Percentiles rank a stretch among this genome's conserved stretches.
Conservation (phyloP, 2,329 filamentous ascomycete genomes). For the Fusarium keratoplasticum region DNA sequence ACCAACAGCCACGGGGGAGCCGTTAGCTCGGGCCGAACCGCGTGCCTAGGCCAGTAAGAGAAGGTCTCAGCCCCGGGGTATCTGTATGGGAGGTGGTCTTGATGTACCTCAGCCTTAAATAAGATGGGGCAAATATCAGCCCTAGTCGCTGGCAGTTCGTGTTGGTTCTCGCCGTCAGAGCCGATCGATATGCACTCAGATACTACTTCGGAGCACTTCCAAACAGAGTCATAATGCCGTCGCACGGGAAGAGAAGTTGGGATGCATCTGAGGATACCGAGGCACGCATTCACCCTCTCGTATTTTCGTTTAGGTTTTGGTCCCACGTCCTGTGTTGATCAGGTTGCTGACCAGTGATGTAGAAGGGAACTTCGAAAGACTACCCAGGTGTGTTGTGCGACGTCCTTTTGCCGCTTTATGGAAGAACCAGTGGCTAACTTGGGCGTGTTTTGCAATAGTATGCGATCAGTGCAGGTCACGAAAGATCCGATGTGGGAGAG, state of each 20-base stretch:
- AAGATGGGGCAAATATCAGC: constrained; percentile 4
- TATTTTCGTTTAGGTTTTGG: not conserved
- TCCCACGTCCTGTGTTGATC: not conserved
- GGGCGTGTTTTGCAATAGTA: not conserved
- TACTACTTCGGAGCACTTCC: not conserved
- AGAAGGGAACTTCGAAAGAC: constrained; percentile 12
- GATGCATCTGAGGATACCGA: constrained; percentile 16
- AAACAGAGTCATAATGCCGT: constrained; percentile 10
- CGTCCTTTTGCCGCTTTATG: not conserved
- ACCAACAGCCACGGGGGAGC: not conserved
- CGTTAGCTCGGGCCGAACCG: constrained; percentile 10
- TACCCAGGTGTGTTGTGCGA: constrained; percentile 4
- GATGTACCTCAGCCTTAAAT: constrained; percentile 13
- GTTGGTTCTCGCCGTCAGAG: not conserved
- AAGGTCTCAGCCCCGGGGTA: not conserved
- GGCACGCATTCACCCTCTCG: not conserved
- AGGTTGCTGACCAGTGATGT: not conserved
- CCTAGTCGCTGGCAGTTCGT: not conserved
- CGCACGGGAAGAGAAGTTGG: constrained; percentile 22
- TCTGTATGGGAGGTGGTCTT: not conserved
- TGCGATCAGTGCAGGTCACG: constrained; percentile 20
- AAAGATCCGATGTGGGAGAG: constrained; percentile 19
- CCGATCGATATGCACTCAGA: not conserved
- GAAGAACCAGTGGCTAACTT: not conserved
- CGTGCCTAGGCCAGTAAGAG: constrained; percentile 1